Conservation (phyloP, 2,329 filamentous ascomycete genomes). For the Colletotrichum viniferum region DNA sequence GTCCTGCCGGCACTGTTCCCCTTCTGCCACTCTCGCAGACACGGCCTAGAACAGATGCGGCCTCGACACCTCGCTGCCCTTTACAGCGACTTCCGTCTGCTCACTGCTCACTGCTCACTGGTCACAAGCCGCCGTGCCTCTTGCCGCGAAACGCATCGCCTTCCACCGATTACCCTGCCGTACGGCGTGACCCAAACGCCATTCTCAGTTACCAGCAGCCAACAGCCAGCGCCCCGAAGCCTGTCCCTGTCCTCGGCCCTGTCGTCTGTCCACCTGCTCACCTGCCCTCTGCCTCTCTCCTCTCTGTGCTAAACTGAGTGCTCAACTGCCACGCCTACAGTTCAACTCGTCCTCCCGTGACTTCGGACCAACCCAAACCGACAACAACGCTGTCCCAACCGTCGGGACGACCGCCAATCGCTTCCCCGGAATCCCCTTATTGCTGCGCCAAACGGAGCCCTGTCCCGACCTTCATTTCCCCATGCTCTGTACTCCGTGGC, state of each 20-base stretch:
- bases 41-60: conserved; percentile 13
- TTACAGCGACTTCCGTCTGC: conserved; percentile 9
- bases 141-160: conserved; percentile 20
- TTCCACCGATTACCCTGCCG: background rate
- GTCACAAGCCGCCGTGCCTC: conserved; percentile 14
- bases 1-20: conserved; percentile 18
- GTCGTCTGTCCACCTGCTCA: conserved; percentile 7
- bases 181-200: background rate
- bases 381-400: background rate
- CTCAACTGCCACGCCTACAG: background rate
- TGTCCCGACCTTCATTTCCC: conserved; percentile 2
- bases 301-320: background rate
- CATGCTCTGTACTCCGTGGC: background rate
- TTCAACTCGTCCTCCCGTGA: background rate
- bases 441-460: conserved; percentile 1
- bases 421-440: background rate
- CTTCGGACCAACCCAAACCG: conserved; percentile 16
- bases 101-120: background rate
- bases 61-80: conserved; percentile 10
- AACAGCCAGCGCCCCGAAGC: background rate
- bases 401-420: conserved; percentile 19
- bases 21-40: conserved; percentile 9
- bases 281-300: background rate
- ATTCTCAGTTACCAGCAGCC: background rate
- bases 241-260: background rate